Percentiles rank a stretch among this genome's conserved stretches.
Evolutionary conservation across 2,329 filamentous ascomycete species (phyloP).

Genomic region (Beauveria sp.): DNA sequence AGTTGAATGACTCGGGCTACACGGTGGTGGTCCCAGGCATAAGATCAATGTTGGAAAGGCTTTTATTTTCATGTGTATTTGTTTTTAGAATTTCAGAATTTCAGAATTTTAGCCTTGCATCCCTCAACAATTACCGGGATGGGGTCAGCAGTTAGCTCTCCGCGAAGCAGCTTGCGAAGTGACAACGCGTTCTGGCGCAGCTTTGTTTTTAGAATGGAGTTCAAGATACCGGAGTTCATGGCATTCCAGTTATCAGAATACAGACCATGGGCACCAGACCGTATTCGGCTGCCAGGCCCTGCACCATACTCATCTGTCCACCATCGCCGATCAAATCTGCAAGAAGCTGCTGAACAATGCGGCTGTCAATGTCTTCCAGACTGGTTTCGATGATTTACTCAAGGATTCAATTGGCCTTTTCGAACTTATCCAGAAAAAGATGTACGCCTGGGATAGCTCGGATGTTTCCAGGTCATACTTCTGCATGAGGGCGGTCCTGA

Average conservation of each 20-base stretch:
- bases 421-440: conserved; percentile 93
- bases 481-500: conserved; percentile 82
- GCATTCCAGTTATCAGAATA: conserved; percentile 64
- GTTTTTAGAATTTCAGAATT: conserved; percentile 58
- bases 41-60: conserved; percentile 76
- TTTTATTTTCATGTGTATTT: conserved; percentile 32
- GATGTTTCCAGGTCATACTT: conserved; percentile 70
- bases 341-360: conserved; percentile 65
- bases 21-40: conserved; percentile 71
- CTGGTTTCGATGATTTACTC: conserved; percentile 75
- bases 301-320: conserved; percentile 89
- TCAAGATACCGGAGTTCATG: conserved; percentile 60
- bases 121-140: conserved; percentile 33
- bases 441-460: conserved; percentile 79
- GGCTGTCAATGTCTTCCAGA: conserved; percentile 59
- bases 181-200: conserved; percentile 76
- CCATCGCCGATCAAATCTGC: conserved; percentile 66
- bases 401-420: conserved; percentile 85
- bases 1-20: conserved; percentile 63
- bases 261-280: conserved; percentile 46
- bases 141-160: conserved; percentile 18
- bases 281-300: conserved; percentile 79
- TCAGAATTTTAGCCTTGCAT: conserved; percentile 67
- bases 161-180: conserved; percentile 50
- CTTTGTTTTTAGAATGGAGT: conserved; percentile 71